Base-by-base conservation (phyloP, 2,329 filamentous ascomycete species). In the Grosmannia clavigera region DNA sequence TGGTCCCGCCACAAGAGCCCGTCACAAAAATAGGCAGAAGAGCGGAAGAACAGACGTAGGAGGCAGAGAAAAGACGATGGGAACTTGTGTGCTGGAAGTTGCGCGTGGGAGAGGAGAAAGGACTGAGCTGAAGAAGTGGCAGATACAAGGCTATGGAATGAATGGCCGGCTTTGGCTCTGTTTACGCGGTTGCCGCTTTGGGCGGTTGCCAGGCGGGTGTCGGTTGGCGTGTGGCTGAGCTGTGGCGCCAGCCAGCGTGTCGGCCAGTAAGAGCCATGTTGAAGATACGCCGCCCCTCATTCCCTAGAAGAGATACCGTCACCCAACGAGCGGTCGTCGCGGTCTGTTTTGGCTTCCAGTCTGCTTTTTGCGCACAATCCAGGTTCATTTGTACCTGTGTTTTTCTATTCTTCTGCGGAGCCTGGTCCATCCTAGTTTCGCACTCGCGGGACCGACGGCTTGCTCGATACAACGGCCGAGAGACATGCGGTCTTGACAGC, bases 141-240 rank as follows among this genome's bases (percentile, higher is more conserved):
- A 31, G 33, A 35, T 35, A 9, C 33, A 35, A 35, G 33, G 33
- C 33, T 35, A 35, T 35, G 33, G 33, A 35, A 35, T 35, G 33
- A 9, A 31, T 31, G 29, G 29, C 29, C 29, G 29, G 29, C 29
- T 22, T 31, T 35, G 33, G 33, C 33, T 35, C 29, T 56, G 53
- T 65, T 65, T 65, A 65, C 62, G 55, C 48, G 11, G 60, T 64
- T 65, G 55, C 64, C 60, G 55, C 58, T 64, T 64, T 61, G 55
- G 62, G 22, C 56, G 48, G 64, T 65, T 65, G 64, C 64, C 57
- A 52, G 62, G 64, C 16, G 33, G 29, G 29, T 19, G 1, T 2
- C 29, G 29, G 16, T 35, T 9, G 29, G 33, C 9, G 3, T 53
- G 52, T 54, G 52, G 52, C 52, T 54, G 29, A 29, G 22, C 29